Percentiles rank a stretch among this genome's conserved stretches.
These are phyloP conservation scores for Fusarium heterosporum DNA, from an alignment of 2,329 filamentous ascomycete genomes.

Conservation along the genomic window DNA sequence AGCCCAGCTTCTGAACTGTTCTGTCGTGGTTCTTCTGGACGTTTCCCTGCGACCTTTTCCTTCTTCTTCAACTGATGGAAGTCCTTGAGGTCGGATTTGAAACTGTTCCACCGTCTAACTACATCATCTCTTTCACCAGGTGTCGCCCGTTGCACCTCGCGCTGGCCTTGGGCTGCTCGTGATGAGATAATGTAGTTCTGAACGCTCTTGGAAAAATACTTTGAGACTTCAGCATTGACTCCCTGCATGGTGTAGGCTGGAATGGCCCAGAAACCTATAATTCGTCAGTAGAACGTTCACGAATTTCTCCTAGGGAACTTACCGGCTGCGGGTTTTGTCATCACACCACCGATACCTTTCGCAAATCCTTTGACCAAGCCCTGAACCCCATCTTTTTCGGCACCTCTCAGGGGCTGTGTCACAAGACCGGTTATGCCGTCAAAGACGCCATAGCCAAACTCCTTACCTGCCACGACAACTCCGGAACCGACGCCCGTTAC, in stretches of 20 bases:
- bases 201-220: slow-evolving; percentile 75
- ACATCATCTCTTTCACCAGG: slow-evolving; percentile 72
- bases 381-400: slow-evolving; percentile 58
- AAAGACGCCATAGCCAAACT: slow-evolving; percentile 81
- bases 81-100: slow-evolving; percentile 69
- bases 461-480: slow-evolving; percentile 80
- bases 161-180: slow-evolving; percentile 78
- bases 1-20: slow-evolving; percentile 34
- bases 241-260: slow-evolving; percentile 88
- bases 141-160: slow-evolving; percentile 68
- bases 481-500: slow-evolving; percentile 83
- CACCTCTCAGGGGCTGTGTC: slow-evolving; percentile 77
- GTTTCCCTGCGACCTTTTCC: slow-evolving; percentile 55
- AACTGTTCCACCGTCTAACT: slow-evolving; percentile 71
- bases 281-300: background rate
- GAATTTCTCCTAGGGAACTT: slow-evolving; percentile 45
- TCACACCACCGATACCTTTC: slow-evolving; percentile 83
- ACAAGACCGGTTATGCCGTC: slow-evolving; percentile 85
- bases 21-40: slow-evolving; percentile 38
- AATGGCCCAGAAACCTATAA: slow-evolving; percentile 70
- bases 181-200: slow-evolving; percentile 84
- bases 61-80: slow-evolving; percentile 67
- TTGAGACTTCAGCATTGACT: slow-evolving; percentile 80
- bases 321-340: slow-evolving; percentile 86
- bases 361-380: slow-evolving; percentile 84